Base-by-base conservation (phyloP, 2,329 filamentous ascomycete genomes). In the Neonectria magnoliae region DNA sequence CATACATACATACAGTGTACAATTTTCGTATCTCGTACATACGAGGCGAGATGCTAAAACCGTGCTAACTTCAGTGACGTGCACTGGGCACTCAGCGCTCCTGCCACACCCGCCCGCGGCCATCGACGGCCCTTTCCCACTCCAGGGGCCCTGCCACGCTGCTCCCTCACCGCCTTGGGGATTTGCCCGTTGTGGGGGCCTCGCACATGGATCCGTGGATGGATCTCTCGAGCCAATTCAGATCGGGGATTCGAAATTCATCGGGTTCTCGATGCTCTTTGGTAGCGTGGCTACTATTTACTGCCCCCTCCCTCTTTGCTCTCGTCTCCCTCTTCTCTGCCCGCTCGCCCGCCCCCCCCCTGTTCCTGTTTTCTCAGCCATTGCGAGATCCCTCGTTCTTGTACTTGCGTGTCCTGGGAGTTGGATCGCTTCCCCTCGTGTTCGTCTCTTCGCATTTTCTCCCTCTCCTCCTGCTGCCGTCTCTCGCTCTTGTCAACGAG, bases 241-340 rank as follows among this genome's bases (percentile, higher is more conserved):
- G 60, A 68, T 66, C 55, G 52, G 66, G 65, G 66, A 60, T 69
- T 72, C 70, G 71, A 72, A 71, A 73, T 71, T 71, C 57, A 72
- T 71, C 59, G 60, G 58, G 68, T 62, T 71, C 62, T 60, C 64
- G 52, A 57, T 62, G 62, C 60, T 54, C 64, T 72, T 57, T 58
- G 57, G 64, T 67, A 60, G 65, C 67, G 66, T 45, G 48, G 51
- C 64, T 54, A 52, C 54, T 68, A 48, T 60, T 61, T 64, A 45
- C 36, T 42, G 27, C 38, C 41, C 60, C 51, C 53, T 62, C 50
- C 57, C 57, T 56, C 57, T 63, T 63, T 47, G 38, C 42, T 45
- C 33, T 33, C 57, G 50, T 50, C 8, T 57, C 41, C 8, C 2
- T 14, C 20, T 20, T 47, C 50, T 47, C 38, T 38, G 44, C 44